These are phyloP conservation scores for Saccharomycopsis sp. DNA, from an alignment of 805 yeast genomes.

Conservation along the genomic window DNA sequence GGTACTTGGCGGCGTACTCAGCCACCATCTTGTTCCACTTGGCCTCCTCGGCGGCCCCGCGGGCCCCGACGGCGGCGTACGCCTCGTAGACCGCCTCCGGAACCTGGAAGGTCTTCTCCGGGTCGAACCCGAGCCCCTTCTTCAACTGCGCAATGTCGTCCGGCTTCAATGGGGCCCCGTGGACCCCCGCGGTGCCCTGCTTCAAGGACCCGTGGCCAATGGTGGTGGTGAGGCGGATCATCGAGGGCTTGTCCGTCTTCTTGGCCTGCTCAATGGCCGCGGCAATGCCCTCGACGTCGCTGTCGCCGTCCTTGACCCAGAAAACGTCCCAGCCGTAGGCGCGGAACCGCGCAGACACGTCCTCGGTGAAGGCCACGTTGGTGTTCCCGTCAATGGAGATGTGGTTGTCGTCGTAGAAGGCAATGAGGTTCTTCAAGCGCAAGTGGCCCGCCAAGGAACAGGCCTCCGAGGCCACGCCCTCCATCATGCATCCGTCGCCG, in stretches of 20 bases:
- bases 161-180: conserved; percentile 92
- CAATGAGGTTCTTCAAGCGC: conserved; percentile 86
- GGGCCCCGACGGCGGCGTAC: conserved; percentile 47
- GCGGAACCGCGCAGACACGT: conserved; percentile 76
- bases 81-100: conserved; percentile 76
- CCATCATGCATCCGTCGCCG: conserved; percentile 98
- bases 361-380: conserved; percentile 85
- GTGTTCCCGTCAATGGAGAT: conserved; percentile 96
- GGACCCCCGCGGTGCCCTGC: conserved; percentile 86
- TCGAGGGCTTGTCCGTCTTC: conserved; percentile 79
- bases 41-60: conserved; percentile 61
- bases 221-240: conserved; percentile 82
- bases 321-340: conserved; percentile 92
- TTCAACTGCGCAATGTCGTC: conserved; percentile 89
- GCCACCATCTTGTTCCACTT: conserved; percentile 68
- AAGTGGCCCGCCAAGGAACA: conserved; percentile 94
- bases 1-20: conserved; percentile 60
- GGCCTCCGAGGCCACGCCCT: conserved; percentile 95
- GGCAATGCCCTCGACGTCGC: conserved; percentile 62
- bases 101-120: conserved; percentile 69
- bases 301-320: conserved; percentile 73
- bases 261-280: conserved; percentile 79
- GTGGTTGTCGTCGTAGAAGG: conserved; percentile 93
- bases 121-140: conserved; percentile 79
- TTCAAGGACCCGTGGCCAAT: conserved; percentile 89